phyloP scores from a whole-genome alignment of 768 basidiomycete species.

The Lentinula raphanica region DNA sequence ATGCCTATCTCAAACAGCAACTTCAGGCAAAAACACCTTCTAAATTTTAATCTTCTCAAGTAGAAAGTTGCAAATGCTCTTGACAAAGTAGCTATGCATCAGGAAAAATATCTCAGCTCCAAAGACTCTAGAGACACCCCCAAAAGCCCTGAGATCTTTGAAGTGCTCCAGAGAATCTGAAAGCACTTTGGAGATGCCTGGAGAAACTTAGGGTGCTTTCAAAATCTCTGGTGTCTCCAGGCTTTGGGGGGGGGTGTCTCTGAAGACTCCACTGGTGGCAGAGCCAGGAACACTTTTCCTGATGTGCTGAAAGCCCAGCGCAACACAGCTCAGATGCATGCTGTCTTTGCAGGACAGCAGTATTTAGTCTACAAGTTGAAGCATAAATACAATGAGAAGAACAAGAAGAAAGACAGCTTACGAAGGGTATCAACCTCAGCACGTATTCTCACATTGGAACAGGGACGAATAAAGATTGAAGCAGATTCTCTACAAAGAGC shows the following conservation, averaged over 20 bases:
- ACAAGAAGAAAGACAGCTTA: neutral
- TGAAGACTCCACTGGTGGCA: too few species aligned
- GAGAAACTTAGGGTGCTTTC: too few species aligned
- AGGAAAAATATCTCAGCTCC: too few species aligned
- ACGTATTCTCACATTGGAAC: neutral
- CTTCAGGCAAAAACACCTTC: too few species aligned
- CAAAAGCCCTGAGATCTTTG: too few species aligned
- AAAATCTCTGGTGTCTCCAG: too few species aligned
- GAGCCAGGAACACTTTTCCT: too few species aligned
- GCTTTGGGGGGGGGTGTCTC: too few species aligned
- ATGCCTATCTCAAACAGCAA: neutral
- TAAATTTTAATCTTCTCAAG: neutral
- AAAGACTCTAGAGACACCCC: too few species aligned
- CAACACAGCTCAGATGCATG: neutral
- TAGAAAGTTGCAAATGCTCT: neutral
- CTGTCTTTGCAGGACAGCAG: neutral
- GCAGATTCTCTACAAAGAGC: neutral
- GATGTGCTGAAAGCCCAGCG: neutral
- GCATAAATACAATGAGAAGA: neutral
- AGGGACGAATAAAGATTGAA: neutral
- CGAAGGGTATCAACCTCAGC: neutral
- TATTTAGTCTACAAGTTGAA: neutral
- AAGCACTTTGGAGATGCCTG: too few species aligned
- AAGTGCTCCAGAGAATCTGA: too few species aligned
- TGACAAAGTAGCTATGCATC: neutral